Evolutionary conservation across 805 yeast species (phyloP).

Genomic region (Metschnikowia lunata): DNA sequence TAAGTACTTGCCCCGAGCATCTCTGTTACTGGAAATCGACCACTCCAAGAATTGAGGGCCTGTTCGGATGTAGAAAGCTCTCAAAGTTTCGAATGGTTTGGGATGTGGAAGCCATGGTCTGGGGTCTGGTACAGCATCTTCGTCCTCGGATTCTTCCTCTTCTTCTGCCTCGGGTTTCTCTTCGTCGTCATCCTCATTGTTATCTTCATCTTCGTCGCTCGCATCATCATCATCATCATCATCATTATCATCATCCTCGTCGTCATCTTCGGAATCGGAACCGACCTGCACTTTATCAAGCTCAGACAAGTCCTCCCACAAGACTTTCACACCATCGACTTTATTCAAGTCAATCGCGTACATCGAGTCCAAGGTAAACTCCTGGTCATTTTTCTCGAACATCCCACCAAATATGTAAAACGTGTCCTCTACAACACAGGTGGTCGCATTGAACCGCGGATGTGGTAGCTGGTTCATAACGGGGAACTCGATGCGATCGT

Average conservation of each 20-base stretch:
- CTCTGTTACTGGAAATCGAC: conserved; percentile 84
- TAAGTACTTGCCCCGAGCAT: conserved; percentile 83
- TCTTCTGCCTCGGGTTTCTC: conserved; percentile 69
- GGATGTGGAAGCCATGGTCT: conserved; percentile 98
- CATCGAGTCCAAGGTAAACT: conserved; percentile 77
- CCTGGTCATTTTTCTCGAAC: conserved; percentile 86
- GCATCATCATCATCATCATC: conserved; percentile 56
- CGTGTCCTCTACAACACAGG: conserved; percentile 80
- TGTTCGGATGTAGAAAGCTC: conserved; percentile 80
- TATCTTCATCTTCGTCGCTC: conserved; percentile 32
- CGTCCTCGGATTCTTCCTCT: conserved; percentile 56
- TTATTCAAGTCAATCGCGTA: conserved; percentile 82
- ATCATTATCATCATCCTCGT: conserved; percentile 45
- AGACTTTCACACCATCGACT: conserved; percentile 80
- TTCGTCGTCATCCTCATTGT: conserved; percentile 38
- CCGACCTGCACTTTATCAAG: conserved; percentile 48
- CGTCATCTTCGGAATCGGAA: conserved; percentile 63
- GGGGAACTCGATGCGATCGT: conserved; percentile 47
- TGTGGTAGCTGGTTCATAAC: conserved; percentile 70
- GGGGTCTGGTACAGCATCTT: conserved; percentile 77
- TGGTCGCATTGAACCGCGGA: conserved; percentile 79
- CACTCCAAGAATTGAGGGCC: conserved; percentile 87
- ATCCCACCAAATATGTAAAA: conserved; percentile 86
- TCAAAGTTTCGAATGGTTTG: conserved; percentile 79
- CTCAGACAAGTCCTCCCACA: conserved; percentile 82